phyloP scores from a whole-genome alignment of 805 yeast genomes.

The Spathaspora gorwiae region DNA sequence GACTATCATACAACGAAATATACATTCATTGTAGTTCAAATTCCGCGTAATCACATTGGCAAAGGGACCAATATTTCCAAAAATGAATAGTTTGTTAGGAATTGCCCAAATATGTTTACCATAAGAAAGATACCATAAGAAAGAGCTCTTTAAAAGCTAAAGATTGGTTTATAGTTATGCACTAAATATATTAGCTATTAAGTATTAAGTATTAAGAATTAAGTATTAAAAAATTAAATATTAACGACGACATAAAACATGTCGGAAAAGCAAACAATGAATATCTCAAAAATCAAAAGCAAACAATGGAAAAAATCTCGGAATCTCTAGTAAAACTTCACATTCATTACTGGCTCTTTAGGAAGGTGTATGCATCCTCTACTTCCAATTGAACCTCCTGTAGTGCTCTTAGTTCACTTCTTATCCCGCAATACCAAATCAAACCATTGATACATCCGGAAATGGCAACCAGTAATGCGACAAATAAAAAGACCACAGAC shows the following conservation, averaged over 20 bases:
- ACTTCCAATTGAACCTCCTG: constrained; percentile 73
- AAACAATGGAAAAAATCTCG: background rate
- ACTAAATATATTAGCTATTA: background rate
- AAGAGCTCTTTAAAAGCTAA: too few species aligned
- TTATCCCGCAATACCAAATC: constrained; percentile 74
- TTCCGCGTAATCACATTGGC: too few species aligned
- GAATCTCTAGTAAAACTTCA: background rate
- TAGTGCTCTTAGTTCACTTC: constrained; percentile 74
- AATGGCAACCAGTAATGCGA: constrained; percentile 50
- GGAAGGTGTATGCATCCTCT: constrained; percentile 16
- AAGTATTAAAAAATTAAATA: background rate
- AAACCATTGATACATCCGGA: constrained; percentile 74
- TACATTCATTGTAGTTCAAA: too few species aligned
- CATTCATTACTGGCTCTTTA: background rate
- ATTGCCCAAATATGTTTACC: background rate
- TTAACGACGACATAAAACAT: background rate
- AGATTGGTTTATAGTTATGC: too few species aligned
- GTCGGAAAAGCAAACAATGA: background rate
- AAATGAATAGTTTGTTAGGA: background rate
- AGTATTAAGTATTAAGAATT: constrained; percentile 2
- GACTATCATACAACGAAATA: too few species aligned
- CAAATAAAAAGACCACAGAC: constrained; percentile 59
- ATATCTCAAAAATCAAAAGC: too few species aligned
- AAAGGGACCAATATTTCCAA: too few species aligned
- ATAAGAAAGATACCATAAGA: too few species aligned